Conservation (phyloP, 441 rosid species). For the Dalechampia spathulata region DNA sequence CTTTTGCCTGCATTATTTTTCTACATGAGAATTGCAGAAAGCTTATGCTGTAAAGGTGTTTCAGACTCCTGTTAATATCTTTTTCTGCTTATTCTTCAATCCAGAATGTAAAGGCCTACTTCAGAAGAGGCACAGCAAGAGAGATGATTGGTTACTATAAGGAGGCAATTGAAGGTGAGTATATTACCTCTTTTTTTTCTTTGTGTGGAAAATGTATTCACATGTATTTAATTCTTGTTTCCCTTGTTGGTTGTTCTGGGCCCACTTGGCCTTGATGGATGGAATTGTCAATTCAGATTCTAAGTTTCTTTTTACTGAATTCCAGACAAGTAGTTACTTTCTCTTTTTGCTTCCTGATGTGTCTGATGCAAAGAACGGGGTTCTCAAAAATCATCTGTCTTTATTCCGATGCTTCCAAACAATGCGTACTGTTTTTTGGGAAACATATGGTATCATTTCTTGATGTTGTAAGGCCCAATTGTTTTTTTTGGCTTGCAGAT, state of each 20-base stretch:
- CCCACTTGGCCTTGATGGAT: too few relatives aligned
- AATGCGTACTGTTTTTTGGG: too few relatives aligned
- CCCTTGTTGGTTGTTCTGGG: too few relatives aligned
- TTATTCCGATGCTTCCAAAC: background rate
- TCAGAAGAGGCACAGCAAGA: constrained; percentile 94
- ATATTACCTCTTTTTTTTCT: background rate
- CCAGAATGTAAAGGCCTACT: constrained; percentile 85
- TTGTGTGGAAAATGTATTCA: background rate
- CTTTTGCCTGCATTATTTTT: background rate
- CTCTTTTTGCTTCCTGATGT: background rate
- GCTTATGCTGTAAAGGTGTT: background rate
- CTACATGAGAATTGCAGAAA: background rate
- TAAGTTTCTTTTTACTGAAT: background rate
- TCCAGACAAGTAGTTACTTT: background rate
- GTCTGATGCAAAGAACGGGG: too few relatives aligned
- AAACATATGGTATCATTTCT: background rate
- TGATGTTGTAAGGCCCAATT: constrained; percentile 4
- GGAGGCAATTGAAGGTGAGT: constrained; percentile 81
- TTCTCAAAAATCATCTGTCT: too few relatives aligned
- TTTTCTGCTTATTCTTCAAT: constrained; percentile 6
- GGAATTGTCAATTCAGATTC: too few relatives aligned
- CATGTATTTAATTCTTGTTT: too few relatives aligned
- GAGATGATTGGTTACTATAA: constrained; percentile 73
- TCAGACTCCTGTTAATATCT: background rate
- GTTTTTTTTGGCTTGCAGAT: constrained; percentile 40